Percentiles rank a stretch among this genome's conserved stretches.
Conservation (phyloP, 2,329 filamentous ascomycete species). For the Neofusicoccum kwambonambiense region DNA sequence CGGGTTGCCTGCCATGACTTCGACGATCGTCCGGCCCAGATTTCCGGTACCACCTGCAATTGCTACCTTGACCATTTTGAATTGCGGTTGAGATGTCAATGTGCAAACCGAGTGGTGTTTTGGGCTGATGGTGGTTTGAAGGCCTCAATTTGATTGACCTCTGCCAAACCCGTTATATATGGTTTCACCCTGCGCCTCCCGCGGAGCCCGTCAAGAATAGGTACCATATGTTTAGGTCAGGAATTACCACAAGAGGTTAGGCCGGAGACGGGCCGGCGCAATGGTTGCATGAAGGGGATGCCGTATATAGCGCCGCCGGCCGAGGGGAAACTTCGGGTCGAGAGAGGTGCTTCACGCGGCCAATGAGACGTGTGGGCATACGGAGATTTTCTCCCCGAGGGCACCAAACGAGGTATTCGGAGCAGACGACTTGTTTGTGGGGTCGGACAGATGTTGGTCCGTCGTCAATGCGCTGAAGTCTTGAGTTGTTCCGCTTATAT, state of each 20-base stretch:
- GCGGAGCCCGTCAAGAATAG: neutral
- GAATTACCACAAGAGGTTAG: neutral
- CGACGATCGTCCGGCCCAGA: slow-evolving; percentile 50
- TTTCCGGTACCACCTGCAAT: slow-evolving; percentile 49
- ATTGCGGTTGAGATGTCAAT: too few relatives aligned
- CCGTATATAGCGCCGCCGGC: neutral
- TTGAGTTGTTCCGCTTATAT: too few relatives aligned
- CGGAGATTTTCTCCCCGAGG: neutral
- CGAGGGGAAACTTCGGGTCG: neutral
- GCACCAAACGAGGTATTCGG: neutral
- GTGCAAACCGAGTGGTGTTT: too few relatives aligned
- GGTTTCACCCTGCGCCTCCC: neutral
- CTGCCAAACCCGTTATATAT: neutral
- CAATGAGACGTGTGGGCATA: neutral
- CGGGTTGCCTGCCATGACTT: slow-evolving; percentile 37
- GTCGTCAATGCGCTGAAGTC: too few relatives aligned
- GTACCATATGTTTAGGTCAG: too few relatives aligned
- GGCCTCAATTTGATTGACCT: too few relatives aligned
- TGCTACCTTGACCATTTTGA: slow-evolving; percentile 43
- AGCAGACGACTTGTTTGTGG: neutral
- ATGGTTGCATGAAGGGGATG: neutral
- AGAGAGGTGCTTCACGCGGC: too few relatives aligned
- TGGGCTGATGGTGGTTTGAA: too few relatives aligned
- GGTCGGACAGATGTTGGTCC: neutral
- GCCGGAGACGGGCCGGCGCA: neutral